Conservation (phyloP, 352 stramenopile species). For the Phytophthora pisi region DNA sequence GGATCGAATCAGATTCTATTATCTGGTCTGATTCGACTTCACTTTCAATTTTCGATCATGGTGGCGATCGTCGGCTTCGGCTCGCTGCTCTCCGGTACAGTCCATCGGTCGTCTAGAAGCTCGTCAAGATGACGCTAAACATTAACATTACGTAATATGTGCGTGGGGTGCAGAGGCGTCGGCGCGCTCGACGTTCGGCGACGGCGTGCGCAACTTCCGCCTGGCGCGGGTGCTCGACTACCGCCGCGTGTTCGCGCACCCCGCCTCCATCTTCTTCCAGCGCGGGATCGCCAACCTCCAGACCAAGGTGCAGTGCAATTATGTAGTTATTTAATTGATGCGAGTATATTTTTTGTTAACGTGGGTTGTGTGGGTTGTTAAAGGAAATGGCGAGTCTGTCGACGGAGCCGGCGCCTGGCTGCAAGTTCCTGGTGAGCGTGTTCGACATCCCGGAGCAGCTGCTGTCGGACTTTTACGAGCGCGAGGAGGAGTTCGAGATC, state of each 20-base stretch:
- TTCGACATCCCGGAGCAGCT: constrained; percentile 68
- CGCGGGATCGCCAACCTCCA: constrained; percentile 87
- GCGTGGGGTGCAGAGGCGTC: constrained; percentile 53
- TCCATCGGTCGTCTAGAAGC: background rate
- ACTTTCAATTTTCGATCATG: constrained; percentile 32
- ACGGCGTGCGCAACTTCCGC: constrained; percentile 87
- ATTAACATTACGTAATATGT: background rate
- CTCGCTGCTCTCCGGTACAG: constrained; percentile 82
- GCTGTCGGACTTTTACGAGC: constrained; percentile 75
- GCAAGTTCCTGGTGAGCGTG: constrained; percentile 72
- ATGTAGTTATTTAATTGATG: no score
- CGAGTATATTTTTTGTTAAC: background rate
- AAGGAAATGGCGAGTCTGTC: constrained; percentile 92
- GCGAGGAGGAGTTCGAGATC: constrained; percentile 92
- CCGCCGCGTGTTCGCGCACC: constrained; percentile 91
- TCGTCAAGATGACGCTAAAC: background rate
- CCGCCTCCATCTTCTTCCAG: constrained; percentile 94
- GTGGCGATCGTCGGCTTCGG: constrained; percentile 92
- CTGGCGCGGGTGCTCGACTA: constrained; percentile 84
- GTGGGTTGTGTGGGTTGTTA: background rate
- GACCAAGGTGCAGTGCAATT: constrained; percentile 56
- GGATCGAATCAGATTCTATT: constrained; percentile 13
- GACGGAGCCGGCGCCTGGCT: constrained; percentile 61
- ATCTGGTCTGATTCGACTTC: constrained; percentile 18
- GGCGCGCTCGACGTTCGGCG: constrained; percentile 88